Evolutionary conservation across 2,329 filamentous ascomycete genomes (phyloP), one percentile per base, ranked within the genome.

Genomic region (Neurospora sp.): DNA sequence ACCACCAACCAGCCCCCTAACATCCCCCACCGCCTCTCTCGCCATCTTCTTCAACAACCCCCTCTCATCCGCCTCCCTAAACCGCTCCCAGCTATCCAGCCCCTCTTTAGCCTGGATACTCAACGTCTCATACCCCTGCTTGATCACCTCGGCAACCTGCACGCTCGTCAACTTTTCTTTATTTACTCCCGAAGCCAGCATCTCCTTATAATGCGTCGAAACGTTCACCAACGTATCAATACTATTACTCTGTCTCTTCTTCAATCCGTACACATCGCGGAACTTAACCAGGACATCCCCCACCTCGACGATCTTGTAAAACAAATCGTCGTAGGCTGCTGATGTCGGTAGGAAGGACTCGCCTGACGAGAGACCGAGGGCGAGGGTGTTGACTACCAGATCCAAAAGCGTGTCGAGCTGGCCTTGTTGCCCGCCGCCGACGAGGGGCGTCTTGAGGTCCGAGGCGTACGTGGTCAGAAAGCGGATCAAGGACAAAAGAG

Each of bases 281-380:
- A 98, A 97, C 77, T 92, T 93, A 39, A 86, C 82, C 28, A 98
- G 85, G 12, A 92, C 86, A 67, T 97, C 92, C 11, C 94, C 93
- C 1, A 91, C 92, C 80, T 99, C 96, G 36, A 98, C 93, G 1
- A 98, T 87, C 81, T 99, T 99, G 87, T 99, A 99, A 82, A 99
- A 98, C 0, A 99, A 85, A 77, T 99, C 96, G 76, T 99, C 96
- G 79, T 98, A 98, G 1, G 92, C 90, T 19, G 91, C 87, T 0
- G 93, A 90, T 38, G 92, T 92, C 0, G 95, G 96, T 8, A 99
- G 85, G 80, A 99, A 98, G 2, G 91, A 89, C 78, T 98, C 96
- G 6, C 96, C 96, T 2, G 89, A 88, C 1, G 92, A 96, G 8
- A 99, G 84, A 2, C 92, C 92, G 46, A 97, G 86, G 1, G 92